phyloP scores from a whole-genome alignment of 352 stramenopile species.

The Globisporangium megalacanthum region DNA sequence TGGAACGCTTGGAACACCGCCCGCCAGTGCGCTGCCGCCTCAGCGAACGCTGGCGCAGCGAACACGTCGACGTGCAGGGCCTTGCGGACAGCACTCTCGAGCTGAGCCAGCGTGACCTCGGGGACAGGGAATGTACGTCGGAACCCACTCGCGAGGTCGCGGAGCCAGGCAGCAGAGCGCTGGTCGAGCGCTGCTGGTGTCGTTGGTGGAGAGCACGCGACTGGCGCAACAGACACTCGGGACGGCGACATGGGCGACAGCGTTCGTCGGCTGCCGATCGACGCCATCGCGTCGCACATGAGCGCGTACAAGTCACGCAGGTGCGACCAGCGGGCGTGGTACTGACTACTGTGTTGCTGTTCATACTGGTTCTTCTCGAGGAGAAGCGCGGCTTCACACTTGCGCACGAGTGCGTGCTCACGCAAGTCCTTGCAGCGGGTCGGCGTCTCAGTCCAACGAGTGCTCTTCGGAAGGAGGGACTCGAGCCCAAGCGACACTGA shows the following conservation, averaged over 20 bases:
- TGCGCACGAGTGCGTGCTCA: slow-evolving; percentile 21
- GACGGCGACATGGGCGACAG: slow-evolving; percentile 2
- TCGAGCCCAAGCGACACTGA: slow-evolving; percentile 1
- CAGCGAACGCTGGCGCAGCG: neutral
- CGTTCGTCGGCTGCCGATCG: neutral
- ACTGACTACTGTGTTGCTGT: slow-evolving; percentile 26
- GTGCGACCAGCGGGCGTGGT: slow-evolving; percentile 36
- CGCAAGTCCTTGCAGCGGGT: slow-evolving; percentile 33
- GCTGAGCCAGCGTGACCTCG: slow-evolving; percentile 28
- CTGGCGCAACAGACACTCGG: neutral
- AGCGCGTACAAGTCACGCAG: slow-evolving; percentile 45
- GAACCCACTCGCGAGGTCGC: slow-evolving; percentile 27
- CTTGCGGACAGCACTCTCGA: slow-evolving; percentile 28
- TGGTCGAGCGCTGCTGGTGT: neutral
- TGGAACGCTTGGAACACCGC: slow-evolving; percentile 31
- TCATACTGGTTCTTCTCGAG: slow-evolving; percentile 23
- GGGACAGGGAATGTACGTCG: slow-evolving; percentile 18
- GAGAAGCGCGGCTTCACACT: slow-evolving; percentile 17
- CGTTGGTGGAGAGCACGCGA: neutral
- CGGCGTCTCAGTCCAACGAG: neutral
- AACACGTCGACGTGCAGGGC: slow-evolving; percentile 21
- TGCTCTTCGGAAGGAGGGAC: neutral
- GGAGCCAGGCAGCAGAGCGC: slow-evolving; percentile 18
- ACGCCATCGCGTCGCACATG: slow-evolving; percentile 21
- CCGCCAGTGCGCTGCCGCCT: slow-evolving; percentile 17